These are phyloP conservation scores for Miscanthus lutarioriparius DNA, from an alignment of 176 grass and related monocot genomes.

Conservation along the genomic window DNA sequence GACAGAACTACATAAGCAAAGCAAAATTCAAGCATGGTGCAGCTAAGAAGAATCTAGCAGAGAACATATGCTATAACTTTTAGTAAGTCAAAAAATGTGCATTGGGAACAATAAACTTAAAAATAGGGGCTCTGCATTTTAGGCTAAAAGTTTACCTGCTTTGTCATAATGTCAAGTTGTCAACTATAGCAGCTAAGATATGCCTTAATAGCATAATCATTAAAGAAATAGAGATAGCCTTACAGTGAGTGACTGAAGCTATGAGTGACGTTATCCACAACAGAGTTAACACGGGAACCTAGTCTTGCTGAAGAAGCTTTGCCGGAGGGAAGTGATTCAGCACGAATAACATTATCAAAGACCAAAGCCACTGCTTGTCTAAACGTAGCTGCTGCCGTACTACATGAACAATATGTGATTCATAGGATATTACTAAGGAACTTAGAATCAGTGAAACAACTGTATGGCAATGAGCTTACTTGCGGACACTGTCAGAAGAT, in stretches of 20 bases:
- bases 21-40: slow-evolving; percentile 33
- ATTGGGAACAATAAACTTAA: not conserved
- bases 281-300: slow-evolving; percentile 57
- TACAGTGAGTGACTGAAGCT: slow-evolving; percentile 75
- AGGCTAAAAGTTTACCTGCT: not conserved
- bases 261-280: slow-evolving; percentile 73
- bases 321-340: slow-evolving; percentile 87
- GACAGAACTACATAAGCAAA: slow-evolving; percentile 18
- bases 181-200: slow-evolving; percentile 16
- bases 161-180: not conserved
- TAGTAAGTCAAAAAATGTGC: slow-evolving; percentile 4
- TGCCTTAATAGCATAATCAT: slow-evolving; percentile 1
- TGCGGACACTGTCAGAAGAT: slow-evolving; percentile 94
- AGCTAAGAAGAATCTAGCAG: slow-evolving; percentile 24
- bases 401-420: slow-evolving; percentile 49
- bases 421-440: slow-evolving; percentile 45
- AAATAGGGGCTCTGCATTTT: slow-evolving; percentile 10
- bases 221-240: slow-evolving; percentile 41
- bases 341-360: slow-evolving; percentile 77
- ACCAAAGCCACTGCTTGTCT: slow-evolving; percentile 96
- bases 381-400: slow-evolving; percentile 99
- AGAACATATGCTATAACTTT: not conserved
- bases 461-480: slow-evolving; percentile 53
- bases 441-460: not conserved
- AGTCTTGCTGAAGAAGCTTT: slow-evolving; percentile 70